Evolutionary conservation across 2,329 filamentous ascomycete genomes (phyloP).

Genomic region (Trichoderma koningii): DNA sequence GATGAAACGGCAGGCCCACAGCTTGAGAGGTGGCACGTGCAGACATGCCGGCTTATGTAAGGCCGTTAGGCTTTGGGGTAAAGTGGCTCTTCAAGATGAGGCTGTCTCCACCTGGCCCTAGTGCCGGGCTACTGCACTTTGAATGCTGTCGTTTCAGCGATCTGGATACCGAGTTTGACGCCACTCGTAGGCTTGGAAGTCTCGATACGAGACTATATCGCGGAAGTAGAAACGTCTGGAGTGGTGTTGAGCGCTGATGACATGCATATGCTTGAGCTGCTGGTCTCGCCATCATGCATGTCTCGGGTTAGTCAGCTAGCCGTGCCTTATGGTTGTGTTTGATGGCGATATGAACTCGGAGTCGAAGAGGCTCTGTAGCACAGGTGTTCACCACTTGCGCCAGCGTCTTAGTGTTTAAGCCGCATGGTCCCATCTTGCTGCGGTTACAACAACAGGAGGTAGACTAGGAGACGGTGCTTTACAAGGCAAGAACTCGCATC

Average conservation of each 20-base stretch:
- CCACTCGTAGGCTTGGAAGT: background rate
- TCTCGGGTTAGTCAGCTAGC: background rate
- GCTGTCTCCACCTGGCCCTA: constrained; percentile 1
- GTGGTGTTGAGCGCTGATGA: no score
- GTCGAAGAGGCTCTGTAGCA: no score
- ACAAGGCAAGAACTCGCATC: no score
- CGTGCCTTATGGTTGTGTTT: background rate
- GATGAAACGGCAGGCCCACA: constrained; percentile 12
- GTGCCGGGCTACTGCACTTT: constrained; percentile 1
- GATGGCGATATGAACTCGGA: no score
- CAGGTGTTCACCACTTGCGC: no score
- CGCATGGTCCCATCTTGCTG: no score
- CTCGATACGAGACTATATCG: background rate
- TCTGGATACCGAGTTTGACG: background rate
- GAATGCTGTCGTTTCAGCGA: background rate
- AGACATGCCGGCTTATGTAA: constrained; percentile 18
- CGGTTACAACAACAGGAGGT: no score
- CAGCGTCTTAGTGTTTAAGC: no score
- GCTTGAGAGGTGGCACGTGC: constrained; percentile 21
- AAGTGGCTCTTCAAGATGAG: background rate
- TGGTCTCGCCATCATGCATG: background rate
- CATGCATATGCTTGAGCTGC: background rate
- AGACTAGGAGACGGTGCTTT: no score
- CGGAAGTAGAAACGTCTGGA: background rate
- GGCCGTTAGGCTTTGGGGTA: constrained; percentile 5